Conservation (phyloP, 73 alveolate species). For the Stentor coeruleus region DNA sequence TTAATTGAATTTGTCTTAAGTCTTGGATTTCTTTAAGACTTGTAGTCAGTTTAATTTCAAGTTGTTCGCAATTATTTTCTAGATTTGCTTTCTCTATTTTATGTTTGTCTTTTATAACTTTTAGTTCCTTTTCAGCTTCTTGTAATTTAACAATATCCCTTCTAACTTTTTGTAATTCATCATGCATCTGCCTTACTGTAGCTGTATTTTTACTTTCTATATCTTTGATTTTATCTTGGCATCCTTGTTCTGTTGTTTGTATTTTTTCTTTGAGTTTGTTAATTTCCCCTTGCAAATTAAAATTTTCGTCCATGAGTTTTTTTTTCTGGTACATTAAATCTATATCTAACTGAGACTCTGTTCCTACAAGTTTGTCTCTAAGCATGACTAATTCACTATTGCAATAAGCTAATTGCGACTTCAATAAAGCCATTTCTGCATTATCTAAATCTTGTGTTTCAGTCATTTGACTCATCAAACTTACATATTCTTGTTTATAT, state of each 20-base stretch:
- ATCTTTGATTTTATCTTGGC: not conserved
- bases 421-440: not conserved
- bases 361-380: not conserved
- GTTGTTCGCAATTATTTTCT: not conserved
- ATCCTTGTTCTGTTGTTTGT: not conserved
- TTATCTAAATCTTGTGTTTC: not conserved
- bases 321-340: not conserved
- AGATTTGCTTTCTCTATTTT: not conserved
- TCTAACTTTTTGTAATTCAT: not conserved
- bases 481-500: not conserved
- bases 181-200: slow-evolving; percentile 1
- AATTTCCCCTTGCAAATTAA: not conserved
- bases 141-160: not conserved
- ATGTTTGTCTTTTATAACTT: not conserved
- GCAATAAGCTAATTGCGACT: not conserved
- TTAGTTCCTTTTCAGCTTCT: slow-evolving; percentile 1
- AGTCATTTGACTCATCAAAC: not conserved
- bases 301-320: not conserved
- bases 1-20: too few species aligned
- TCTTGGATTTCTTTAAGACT: not conserved
- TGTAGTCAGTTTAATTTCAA: not conserved
- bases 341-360: not conserved
- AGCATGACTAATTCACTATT: not conserved
- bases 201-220: not conserved
- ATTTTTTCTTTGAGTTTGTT: not conserved